Base-by-base conservation (phyloP, 345 rosid species). In the Raphanus sativus region DNA sequence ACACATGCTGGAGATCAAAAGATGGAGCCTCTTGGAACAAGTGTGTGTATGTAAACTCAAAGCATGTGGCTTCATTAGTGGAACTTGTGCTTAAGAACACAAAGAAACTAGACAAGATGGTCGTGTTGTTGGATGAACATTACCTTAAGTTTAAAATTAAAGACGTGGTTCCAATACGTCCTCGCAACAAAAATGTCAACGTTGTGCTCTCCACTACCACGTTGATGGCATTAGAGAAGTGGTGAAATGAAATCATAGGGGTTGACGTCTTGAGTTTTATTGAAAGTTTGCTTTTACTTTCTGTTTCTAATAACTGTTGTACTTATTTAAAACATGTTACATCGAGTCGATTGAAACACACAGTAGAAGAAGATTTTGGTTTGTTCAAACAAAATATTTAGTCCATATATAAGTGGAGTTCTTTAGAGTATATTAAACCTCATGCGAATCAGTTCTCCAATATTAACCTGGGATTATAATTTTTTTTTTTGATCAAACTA, bases 1-100 rank as follows among this genome's bases (percentile, higher is more conserved):
- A 38, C 40, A 50, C 8, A 6, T 58, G 55, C 21, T 59, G 65
- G 65, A 72, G 32, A 62, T 62, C 75, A 72, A 45, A 29, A 72
- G 30, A 45, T 72, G 61, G 69, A 4, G 32, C 9, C 32, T 11
- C 1, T 29, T 62, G 60, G 50, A 0, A 17, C 4, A 9, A 40
- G 48, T 9, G 13, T 9, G 48, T 9, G 5, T 9, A 40, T 3
- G 21, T 17, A 29, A 8, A 72, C 42, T 4, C 33, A 17, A 4
- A 73, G 16, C 33, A 73, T 12, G 15, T 64, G 26, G 50, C 30
- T 52, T 21, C 62, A 8, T 63, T 52, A 45, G 1, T 63, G 52
- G 6, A n/a, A 50, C 70, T 64, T 50, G 1, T 73, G 62, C 10
- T 34, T 34, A 34, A 34, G 7, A 34, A 34, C 8, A 34, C 40